Base-by-base conservation (phyloP, 106 monocot species). In the Triglochin maritima region DNA sequence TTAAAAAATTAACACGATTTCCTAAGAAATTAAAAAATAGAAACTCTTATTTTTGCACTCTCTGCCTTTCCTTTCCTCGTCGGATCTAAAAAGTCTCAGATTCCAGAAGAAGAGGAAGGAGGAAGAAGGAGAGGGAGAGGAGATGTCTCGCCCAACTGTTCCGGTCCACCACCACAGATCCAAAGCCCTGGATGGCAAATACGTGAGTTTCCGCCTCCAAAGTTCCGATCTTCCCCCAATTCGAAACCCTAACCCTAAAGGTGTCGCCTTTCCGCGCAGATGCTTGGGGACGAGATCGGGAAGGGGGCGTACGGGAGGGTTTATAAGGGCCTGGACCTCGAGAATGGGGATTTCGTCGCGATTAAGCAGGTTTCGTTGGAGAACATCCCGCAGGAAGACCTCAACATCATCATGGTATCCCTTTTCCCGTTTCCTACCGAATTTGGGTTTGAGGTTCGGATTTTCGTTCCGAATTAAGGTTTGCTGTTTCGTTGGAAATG, bases 311-410 rank as follows among this genome's bases (percentile, higher is more conserved):
- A 96, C 41, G 96, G 96, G 55, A 80, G 96, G 7, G 96, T 96
- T 50, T 96, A 96, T 45, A 96, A 91, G 66, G 96, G 96, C 0
- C 72, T 96, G 56, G 96, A 96, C 74, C 62, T 91, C 72, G 96
- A 87, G 52, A 96, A 96, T 81, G 96, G 96, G 13, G 96, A 96
- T 66, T 96, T 96, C 53, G 96, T 96, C 44, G 96, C 96, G 8
- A 91, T 96, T 71, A 96, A 96, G 83, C 96, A 96, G 86, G 91
- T 96, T 47, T 96, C 96, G 1, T 65, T 96, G 78, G 96, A 96
- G 77, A 96, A 96, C 59, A 98, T 98, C 13, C 86, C 96, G 2
- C 88, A 91, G 57, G 91, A 98, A 74, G 96, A 98, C 74, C 96
- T 98, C 68, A 98, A 82, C 72, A 98, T 91, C 53, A 98, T 98